phyloP scores from a whole-genome alignment of 129 eudicot genomes.

The Flaveria trinervia region DNA sequence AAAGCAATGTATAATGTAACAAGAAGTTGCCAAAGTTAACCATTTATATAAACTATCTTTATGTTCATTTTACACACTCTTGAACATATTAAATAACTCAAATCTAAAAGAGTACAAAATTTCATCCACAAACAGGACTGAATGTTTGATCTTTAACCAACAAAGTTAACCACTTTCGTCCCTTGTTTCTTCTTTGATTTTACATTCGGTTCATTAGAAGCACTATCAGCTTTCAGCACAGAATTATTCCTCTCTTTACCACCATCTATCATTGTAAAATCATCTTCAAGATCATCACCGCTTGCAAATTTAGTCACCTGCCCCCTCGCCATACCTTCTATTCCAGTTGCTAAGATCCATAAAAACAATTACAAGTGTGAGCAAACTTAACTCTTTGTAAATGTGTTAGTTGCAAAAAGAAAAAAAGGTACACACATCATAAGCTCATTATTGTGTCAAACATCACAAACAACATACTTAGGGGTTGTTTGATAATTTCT shows the following conservation, averaged over 20 bases:
- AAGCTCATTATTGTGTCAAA: not conserved
- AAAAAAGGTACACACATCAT: not conserved
- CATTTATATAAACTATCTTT: not conserved
- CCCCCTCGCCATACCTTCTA: slow-evolving; percentile 48
- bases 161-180: slow-evolving; percentile 87
- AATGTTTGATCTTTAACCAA: slow-evolving; percentile 38
- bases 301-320: slow-evolving; percentile 63
- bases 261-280: slow-evolving; percentile 46
- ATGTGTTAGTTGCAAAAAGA: not conserved
- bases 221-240: slow-evolving; percentile 24
- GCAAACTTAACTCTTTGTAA: not conserved
- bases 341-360: slow-evolving; percentile 37
- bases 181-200: slow-evolving; percentile 73
- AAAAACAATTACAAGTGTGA: slow-evolving; percentile 1
- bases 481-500: no score
- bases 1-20: slow-evolving; percentile 1
- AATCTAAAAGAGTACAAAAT: slow-evolving; percentile 16
- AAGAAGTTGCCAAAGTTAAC: not conserved
- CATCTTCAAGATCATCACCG: slow-evolving; percentile 69
- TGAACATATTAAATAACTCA: slow-evolving; percentile 2
- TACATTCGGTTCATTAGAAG: slow-evolving; percentile 27
- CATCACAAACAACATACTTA: not conserved
- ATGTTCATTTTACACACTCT: slow-evolving; percentile 2
- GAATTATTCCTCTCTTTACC: slow-evolving; percentile 25
- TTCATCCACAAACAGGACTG: slow-evolving; percentile 24